Conservation (phyloP, 2,329 filamentous ascomycete species). For the Aspergillus sp. region DNA sequence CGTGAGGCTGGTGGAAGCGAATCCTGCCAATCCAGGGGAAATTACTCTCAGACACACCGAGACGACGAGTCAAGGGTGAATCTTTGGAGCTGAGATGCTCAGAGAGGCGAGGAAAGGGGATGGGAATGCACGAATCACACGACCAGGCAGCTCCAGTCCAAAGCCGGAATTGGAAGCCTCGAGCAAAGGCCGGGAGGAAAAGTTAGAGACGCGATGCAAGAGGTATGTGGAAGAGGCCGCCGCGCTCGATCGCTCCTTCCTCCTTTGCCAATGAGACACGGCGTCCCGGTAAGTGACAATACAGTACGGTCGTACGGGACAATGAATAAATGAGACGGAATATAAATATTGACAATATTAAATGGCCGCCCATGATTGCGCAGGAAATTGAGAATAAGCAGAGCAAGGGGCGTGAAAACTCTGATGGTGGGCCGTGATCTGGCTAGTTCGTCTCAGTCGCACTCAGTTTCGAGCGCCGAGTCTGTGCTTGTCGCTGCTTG, state of each 20-base stretch:
- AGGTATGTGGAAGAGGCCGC: no score
- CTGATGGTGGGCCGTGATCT: constrained; percentile 17
- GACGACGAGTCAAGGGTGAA: not conserved
- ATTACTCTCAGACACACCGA: not conserved
- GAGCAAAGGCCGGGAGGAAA: no score
- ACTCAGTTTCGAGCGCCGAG: no score
- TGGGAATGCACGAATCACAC: constrained; percentile 1
- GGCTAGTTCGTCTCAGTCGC: not conserved
- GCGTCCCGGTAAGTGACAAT: no score
- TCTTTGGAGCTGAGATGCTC: not conserved
- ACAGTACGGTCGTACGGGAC: constrained; percentile 15
- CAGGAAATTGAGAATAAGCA: constrained; percentile 2
- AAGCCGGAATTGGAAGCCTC: no score
- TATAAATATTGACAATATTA: constrained; percentile 1
- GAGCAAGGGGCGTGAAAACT: constrained; percentile 24
- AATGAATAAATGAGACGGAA: not conserved
- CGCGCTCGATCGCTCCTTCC: no score
- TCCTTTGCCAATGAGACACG: no score
- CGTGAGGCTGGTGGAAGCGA: constrained; percentile 13
- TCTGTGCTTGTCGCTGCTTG: not conserved
- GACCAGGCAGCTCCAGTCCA: not conserved
- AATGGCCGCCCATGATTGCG: constrained; percentile 4
- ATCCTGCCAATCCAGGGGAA: not conserved
- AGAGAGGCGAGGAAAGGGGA: not conserved
- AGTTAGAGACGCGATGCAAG: no score